These are phyloP conservation scores for Fusarium compactum DNA, from an alignment of 2,329 filamentous ascomycete genomes.

Conservation along the genomic window DNA sequence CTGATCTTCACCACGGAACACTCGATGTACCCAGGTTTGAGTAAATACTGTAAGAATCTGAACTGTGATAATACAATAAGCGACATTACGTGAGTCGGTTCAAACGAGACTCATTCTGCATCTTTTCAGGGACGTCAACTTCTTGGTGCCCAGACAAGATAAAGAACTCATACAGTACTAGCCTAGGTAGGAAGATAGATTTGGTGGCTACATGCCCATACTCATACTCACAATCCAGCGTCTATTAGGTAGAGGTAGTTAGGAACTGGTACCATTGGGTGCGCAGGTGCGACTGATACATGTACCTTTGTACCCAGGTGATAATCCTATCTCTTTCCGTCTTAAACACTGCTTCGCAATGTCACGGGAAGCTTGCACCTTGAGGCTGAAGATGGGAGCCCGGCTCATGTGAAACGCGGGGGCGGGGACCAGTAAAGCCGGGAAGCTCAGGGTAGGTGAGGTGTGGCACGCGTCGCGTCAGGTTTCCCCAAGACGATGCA, in stretches of 20 bases:
- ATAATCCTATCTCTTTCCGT: not conserved
- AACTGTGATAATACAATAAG: not conserved
- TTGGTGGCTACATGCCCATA: not conserved
- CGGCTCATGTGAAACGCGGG: conserved; percentile 33
- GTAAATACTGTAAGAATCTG: not conserved
- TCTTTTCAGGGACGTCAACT: too few species aligned
- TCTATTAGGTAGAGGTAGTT: too few species aligned
- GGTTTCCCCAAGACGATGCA: conserved; percentile 23
- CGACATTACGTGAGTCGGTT: not conserved
- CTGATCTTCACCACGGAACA: not conserved
- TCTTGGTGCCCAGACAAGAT: not conserved
- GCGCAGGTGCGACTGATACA: too few species aligned
- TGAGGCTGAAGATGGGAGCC: conserved; percentile 11
- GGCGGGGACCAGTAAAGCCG: conserved; percentile 29
- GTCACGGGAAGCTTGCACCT: not conserved
- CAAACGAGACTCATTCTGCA: not conserved
- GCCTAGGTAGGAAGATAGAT: not conserved
- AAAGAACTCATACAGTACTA: not conserved
- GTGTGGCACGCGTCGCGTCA: conserved; percentile 42
- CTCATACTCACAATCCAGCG: not conserved
- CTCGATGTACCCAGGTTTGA: not conserved
- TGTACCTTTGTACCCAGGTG: not conserved
- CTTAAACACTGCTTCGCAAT: not conserved
- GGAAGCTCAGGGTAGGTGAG: conserved; percentile 26
- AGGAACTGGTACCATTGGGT: too few species aligned